phyloP scores from a whole-genome alignment of 2,329 filamentous ascomycete species.

The Neoscytalidium dimidiatum region DNA sequence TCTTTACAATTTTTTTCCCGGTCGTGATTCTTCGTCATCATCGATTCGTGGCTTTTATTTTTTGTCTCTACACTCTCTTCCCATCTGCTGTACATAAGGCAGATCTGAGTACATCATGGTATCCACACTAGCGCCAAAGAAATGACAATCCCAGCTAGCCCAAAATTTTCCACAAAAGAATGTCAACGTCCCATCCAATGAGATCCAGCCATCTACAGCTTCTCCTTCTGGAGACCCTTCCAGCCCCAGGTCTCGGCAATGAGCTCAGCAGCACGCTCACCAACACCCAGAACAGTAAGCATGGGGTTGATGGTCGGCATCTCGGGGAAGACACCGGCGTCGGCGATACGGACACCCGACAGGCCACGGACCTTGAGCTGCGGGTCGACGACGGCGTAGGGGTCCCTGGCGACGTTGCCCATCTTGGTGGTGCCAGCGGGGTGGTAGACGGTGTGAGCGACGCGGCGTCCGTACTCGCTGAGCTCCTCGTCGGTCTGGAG shows the following conservation, averaged over 20 bases:
- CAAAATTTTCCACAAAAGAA: neutral
- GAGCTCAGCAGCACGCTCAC: slow-evolving; percentile 82
- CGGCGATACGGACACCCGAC: slow-evolving; percentile 74
- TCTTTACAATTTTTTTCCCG: neutral
- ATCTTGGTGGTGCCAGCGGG: slow-evolving; percentile 89
- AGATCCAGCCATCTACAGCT: slow-evolving; percentile 44
- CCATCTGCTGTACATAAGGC: neutral
- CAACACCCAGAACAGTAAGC: slow-evolving; percentile 82
- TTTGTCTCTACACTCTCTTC: neutral
- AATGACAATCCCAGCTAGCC: slow-evolving; percentile 7
- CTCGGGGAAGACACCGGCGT: slow-evolving; percentile 85
- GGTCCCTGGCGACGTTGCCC: slow-evolving; percentile 70
- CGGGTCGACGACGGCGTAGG: slow-evolving; percentile 77
- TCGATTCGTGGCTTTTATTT: slow-evolving; percentile 2
- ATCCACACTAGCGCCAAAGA: slow-evolving; percentile 7
- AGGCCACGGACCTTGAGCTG: slow-evolving; percentile 72
- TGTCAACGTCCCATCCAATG: neutral
- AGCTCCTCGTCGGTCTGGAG: slow-evolving; percentile 78
- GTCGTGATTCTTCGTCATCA: neutral
- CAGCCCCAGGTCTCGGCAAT: slow-evolving; percentile 73
- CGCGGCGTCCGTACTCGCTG: slow-evolving; percentile 77
- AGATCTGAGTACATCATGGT: slow-evolving; percentile 11
- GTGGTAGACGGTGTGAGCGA: slow-evolving; percentile 88
- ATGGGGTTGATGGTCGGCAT: slow-evolving; percentile 89
- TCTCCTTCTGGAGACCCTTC: slow-evolving; percentile 58